phyloP scores from a whole-genome alignment of 2,329 filamentous ascomycete species.

The Penicillium glabrum region DNA sequence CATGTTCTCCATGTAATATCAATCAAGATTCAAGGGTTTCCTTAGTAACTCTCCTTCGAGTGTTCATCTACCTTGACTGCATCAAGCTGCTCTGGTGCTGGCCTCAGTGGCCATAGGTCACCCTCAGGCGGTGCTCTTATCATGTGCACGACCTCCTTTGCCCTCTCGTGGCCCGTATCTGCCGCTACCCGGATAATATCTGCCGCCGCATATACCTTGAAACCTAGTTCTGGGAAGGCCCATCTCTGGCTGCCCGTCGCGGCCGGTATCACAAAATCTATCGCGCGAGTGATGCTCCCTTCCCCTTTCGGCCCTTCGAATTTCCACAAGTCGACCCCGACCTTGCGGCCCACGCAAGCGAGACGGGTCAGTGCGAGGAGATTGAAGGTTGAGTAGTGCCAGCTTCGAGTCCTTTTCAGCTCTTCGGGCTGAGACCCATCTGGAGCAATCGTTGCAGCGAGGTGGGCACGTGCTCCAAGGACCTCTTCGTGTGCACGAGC shows the following conservation, averaged over 20 bases:
- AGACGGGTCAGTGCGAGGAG: neutral
- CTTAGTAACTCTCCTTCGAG: neutral
- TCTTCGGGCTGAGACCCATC: neutral
- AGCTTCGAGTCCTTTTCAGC: constrained; percentile 1
- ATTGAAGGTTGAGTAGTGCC: constrained; percentile 6
- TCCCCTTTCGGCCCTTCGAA: neutral
- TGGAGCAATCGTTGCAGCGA: neutral
- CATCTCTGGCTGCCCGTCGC: neutral
- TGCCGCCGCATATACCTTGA: neutral
- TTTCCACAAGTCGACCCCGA: neutral
- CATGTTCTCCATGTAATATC: neutral
- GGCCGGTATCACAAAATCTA: neutral
- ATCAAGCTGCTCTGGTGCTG: neutral
- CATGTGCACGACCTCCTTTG: neutral
- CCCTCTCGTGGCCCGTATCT: neutral
- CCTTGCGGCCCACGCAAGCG: neutral
- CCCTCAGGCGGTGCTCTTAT: neutral
- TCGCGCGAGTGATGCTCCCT: neutral
- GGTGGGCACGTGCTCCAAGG: neutral
- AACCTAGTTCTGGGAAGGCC: neutral
- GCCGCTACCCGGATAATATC: neutral
- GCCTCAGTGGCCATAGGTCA: neutral
- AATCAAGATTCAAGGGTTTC: neutral
- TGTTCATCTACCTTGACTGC: neutral
- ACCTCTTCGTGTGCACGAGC: neutral